These are phyloP conservation scores for Orbilia quercus DNA, from an alignment of 2,329 filamentous ascomycete genomes.

Conservation along the genomic window DNA sequence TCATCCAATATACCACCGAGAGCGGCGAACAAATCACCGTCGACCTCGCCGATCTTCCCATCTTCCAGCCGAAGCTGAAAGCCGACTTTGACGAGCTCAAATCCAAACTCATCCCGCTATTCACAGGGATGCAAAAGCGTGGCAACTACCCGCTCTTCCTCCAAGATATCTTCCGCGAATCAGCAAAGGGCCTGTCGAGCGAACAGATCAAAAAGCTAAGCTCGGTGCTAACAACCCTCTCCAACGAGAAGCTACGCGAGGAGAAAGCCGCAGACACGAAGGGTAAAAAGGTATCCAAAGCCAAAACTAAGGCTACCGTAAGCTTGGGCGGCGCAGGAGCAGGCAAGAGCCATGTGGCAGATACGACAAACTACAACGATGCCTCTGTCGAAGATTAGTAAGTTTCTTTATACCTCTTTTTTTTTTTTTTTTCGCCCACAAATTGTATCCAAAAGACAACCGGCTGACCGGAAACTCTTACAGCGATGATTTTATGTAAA, in stretches of 20 bases:
- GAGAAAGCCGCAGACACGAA: constrained; percentile 95
- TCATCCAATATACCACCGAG: constrained; percentile 69
- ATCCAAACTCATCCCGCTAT: constrained; percentile 80
- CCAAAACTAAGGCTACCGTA: constrained; percentile 90
- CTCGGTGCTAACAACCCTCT: constrained; percentile 84
- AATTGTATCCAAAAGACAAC: not conserved
- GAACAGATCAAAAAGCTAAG: constrained; percentile 97
- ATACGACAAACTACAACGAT: constrained; percentile 78
- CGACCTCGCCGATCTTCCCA: constrained; percentile 79
- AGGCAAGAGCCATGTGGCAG: constrained; percentile 68
- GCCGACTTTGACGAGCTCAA: constrained; percentile 83
- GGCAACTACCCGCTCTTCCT: constrained; percentile 89
- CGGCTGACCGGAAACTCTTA: not conserved
- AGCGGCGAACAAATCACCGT: constrained; percentile 67
- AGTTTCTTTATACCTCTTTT: constrained; percentile 64
- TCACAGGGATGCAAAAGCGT: constrained; percentile 82
- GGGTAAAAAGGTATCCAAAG: constrained; percentile 95
- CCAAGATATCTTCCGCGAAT: constrained; percentile 87
- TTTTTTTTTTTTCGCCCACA: no score
- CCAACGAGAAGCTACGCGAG: constrained; percentile 98
- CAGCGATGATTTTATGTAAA: constrained; percentile 54
- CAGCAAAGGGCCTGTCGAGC: constrained; percentile 86
- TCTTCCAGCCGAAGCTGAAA: constrained; percentile 92
- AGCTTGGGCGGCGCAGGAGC: constrained; percentile 71
- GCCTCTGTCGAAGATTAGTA: constrained; percentile 85